phyloP scores from a whole-genome alignment of 2,329 filamentous ascomycete genomes.

The Botrytis fabae region DNA sequence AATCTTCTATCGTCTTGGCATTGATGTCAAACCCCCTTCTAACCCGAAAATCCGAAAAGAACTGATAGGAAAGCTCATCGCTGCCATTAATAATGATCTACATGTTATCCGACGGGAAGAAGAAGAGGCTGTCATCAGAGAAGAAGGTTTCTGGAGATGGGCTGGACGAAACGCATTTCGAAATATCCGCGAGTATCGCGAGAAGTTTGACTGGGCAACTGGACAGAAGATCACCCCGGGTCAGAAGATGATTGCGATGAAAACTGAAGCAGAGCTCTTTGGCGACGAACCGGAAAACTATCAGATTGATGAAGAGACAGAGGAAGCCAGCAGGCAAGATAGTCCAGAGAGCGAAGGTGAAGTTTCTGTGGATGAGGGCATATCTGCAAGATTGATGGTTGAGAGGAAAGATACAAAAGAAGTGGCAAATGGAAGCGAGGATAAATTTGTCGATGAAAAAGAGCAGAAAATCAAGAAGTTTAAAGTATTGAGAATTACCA shows the following conservation, averaged over 20 bases:
- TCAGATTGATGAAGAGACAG: background rate
- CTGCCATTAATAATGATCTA: slow-evolving; percentile 36
- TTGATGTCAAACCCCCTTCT: slow-evolving; percentile 31
- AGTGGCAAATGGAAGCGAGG: background rate
- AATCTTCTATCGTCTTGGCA: slow-evolving; percentile 37
- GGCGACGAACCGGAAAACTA: background rate
- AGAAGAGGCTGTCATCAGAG: slow-evolving; percentile 32
- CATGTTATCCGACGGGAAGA: slow-evolving; percentile 35
- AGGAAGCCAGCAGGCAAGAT: background rate
- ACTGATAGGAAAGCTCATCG: slow-evolving; percentile 34
- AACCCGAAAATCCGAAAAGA: slow-evolving; percentile 36
- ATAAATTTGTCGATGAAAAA: background rate
- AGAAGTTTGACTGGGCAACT: slow-evolving; percentile 37
- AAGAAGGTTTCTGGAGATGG: slow-evolving; percentile 40
- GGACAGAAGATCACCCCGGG: slow-evolving; percentile 35
- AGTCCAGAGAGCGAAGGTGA: background rate
- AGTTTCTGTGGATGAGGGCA: no score
- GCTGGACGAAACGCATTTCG: slow-evolving; percentile 35
- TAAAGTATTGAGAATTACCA: slow-evolving; percentile 12
- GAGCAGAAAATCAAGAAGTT: background rate
- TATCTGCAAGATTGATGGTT: background rate
- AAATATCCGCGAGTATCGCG: slow-evolving; percentile 30
- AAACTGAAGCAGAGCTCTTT: slow-evolving; percentile 13
- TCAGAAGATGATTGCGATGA: slow-evolving; percentile 30
- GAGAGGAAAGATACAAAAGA: background rate